Conservation (phyloP, 768 basidiomycete genomes). For the Suillus bovinus region DNA sequence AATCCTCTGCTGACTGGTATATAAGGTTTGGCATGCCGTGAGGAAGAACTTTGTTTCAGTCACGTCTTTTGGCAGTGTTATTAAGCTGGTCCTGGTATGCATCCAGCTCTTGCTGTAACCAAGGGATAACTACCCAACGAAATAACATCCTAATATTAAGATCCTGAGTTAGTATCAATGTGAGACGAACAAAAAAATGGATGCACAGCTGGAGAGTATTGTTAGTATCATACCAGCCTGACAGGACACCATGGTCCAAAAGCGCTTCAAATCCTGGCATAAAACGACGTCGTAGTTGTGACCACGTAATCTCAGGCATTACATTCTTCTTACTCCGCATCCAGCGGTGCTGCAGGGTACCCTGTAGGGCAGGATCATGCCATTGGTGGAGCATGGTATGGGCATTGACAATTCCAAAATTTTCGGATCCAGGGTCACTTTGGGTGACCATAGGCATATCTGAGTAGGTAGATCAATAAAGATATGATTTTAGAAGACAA, state of each 20-base stretch:
- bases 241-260: slow-evolving; percentile 30
- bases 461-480: slow-evolving; percentile 9
- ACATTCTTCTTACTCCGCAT: slow-evolving; percentile 39
- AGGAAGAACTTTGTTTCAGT: no score
- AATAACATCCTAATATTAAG: no score
- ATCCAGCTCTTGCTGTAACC: no score
- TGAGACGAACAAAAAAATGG: slow-evolving; percentile 14
- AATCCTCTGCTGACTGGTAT: slow-evolving; percentile 26
- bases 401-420: slow-evolving; percentile 45
- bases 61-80: no score
- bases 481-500: no score
- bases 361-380: slow-evolving; percentile 39
- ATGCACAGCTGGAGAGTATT: not conserved
- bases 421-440: slow-evolving; percentile 45
- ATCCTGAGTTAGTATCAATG: not conserved
- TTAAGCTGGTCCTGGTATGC: no score
- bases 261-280: slow-evolving; percentile 38
- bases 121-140: no score
- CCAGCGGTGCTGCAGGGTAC: slow-evolving; percentile 44
- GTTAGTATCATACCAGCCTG: not conserved
- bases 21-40: slow-evolving; percentile 39
- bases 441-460: slow-evolving; percentile 43
- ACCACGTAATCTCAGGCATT: slow-evolving; percentile 46
- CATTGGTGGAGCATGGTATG: slow-evolving; percentile 41
- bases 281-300: slow-evolving; percentile 29